Percentiles rank a stretch among this genome's conserved stretches.
phyloP scores from a whole-genome alignment of 495 filamentous ascomycete genomes.

The Beverwykella pulmonaria region DNA sequence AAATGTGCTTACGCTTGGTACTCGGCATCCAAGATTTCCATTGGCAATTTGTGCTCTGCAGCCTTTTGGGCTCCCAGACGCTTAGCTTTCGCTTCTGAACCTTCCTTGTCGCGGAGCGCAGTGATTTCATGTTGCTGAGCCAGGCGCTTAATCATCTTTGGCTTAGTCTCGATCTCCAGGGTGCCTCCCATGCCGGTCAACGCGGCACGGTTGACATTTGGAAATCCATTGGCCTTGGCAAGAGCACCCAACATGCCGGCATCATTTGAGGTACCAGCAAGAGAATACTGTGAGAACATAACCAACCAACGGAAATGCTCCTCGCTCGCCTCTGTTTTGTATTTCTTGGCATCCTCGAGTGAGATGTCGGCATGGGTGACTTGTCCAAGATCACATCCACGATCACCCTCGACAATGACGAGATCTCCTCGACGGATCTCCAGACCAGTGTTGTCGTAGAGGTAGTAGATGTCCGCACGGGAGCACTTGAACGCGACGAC shows the following conservation, averaged over 20 bases:
- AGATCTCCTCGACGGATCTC: slow-evolving; percentile 87
- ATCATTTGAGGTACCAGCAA: slow-evolving; percentile 48
- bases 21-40: slow-evolving; percentile 99
- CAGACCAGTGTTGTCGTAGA: slow-evolving; percentile 91
- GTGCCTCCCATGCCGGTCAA: slow-evolving; percentile 19
- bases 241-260: slow-evolving; percentile 29
- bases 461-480: slow-evolving; percentile 92
- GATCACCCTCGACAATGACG: slow-evolving; percentile 96
- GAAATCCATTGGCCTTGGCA: slow-evolving; percentile 22
- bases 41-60: slow-evolving; percentile 87
- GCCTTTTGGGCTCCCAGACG: slow-evolving; percentile 95
- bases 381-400: slow-evolving; percentile 93
- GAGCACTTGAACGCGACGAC: slow-evolving; percentile 95
- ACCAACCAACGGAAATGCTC: slow-evolving; percentile 97
- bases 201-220: slow-evolving; percentile 8
- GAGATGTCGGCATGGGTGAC: slow-evolving; percentile 82
- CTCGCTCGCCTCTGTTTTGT: slow-evolving; percentile 85
- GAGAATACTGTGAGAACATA: slow-evolving; percentile 81
- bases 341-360: slow-evolving; percentile 78
- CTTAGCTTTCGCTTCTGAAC: slow-evolving; percentile 96
- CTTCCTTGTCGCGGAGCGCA: slow-evolving; percentile 88
- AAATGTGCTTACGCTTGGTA: slow-evolving; percentile 82
- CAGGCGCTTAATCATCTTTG: slow-evolving; percentile 92
- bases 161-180: slow-evolving; percentile 69
- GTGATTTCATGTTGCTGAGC: slow-evolving; percentile 89